Base-by-base conservation (phyloP, 1,139 yeast genomes). In the Kodamaea derodonti region DNA sequence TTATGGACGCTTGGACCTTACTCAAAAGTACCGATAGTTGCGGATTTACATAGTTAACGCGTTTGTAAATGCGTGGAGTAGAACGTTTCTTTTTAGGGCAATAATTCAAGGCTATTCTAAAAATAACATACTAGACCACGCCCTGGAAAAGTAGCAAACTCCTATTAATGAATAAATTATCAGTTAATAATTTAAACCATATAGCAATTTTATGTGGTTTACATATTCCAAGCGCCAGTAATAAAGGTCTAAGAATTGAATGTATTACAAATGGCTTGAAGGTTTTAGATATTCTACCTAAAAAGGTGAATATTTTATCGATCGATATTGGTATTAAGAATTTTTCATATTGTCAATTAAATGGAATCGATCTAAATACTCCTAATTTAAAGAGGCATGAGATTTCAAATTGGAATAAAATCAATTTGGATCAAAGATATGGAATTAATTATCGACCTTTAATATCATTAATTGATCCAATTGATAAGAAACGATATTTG, bases 301-400 rank as follows among this genome's bases (percentile, higher is more conserved):
- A 39, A 11, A 42, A 39, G 22, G 43, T 57, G 27, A 45, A 46
- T 25, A 38, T 63, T 5, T 40, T 60, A 4, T 51, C 69, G 10
- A 52, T 68, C 10, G 74, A 68, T 41, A 54, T 68, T 11, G 74
- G 74, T 4, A 47, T 67, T 35, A 67, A 66, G 47, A 66, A 68
- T 47, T 65, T 68, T 38, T 57, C 70, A 3, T 66, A 58, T 41
- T 67, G 73, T 46, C 52, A 53, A 32, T 41, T 56, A 11, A 31
- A 38, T 22, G 36, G 39, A 4, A 35, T 48, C 25, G 40, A 53
- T 35, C 37, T 48, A 22, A 20, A 13, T 4, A 5, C 32, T 3
- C 31, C 32, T 8, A 20, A 24, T 9, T 18, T 30, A 20, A 28
- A 32, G 20, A 28, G 23, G 14, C 32, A 52, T 45, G 4, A 30